phyloP scores from a whole-genome alignment of 2,329 filamentous ascomycete genomes.

The Cordyceps pruinosa region DNA sequence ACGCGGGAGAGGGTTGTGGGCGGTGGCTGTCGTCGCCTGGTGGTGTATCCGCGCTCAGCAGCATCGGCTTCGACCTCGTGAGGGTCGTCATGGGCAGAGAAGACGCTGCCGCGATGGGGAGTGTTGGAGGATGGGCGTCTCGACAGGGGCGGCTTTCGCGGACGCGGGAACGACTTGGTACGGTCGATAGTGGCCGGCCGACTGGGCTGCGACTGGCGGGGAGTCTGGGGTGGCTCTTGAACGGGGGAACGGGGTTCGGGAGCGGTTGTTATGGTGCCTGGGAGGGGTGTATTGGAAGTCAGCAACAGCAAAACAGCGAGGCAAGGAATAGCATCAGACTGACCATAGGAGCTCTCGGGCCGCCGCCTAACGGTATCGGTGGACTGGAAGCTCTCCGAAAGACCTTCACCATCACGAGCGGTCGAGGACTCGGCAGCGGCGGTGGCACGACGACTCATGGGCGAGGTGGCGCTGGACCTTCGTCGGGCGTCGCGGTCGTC shows the following conservation, averaged over 20 bases:
- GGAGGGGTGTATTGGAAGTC: background rate
- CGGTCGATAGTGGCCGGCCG: slow-evolving; percentile 42
- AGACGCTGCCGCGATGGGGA: slow-evolving; percentile 76
- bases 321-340: slow-evolving; percentile 17
- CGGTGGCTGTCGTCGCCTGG: slow-evolving; percentile 29
- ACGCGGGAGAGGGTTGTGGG: slow-evolving; percentile 33
- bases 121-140: slow-evolving; percentile 71
- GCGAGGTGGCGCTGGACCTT: slow-evolving; percentile 29
- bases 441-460: slow-evolving; percentile 40
- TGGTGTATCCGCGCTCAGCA: slow-evolving; percentile 32
- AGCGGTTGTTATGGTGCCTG: slow-evolving; percentile 25
- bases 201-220: slow-evolving; percentile 3
- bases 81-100: slow-evolving; percentile 84
- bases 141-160: slow-evolving; percentile 65
- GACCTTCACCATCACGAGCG: slow-evolving; percentile 34
- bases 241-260: background rate
- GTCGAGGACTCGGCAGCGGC: slow-evolving; percentile 31
- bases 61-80: slow-evolving; percentile 71
- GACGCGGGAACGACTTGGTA: slow-evolving; percentile 40
- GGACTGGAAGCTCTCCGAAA: slow-evolving; percentile 51
- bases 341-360: slow-evolving; percentile 52
- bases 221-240: slow-evolving; percentile 2
- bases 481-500: slow-evolving; percentile 1
- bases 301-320: background rate
- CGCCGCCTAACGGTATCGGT: slow-evolving; percentile 54